These are phyloP conservation scores for Scheffersomyces ergatensis DNA, from an alignment of 805 yeast species.

Conservation along the genomic window DNA sequence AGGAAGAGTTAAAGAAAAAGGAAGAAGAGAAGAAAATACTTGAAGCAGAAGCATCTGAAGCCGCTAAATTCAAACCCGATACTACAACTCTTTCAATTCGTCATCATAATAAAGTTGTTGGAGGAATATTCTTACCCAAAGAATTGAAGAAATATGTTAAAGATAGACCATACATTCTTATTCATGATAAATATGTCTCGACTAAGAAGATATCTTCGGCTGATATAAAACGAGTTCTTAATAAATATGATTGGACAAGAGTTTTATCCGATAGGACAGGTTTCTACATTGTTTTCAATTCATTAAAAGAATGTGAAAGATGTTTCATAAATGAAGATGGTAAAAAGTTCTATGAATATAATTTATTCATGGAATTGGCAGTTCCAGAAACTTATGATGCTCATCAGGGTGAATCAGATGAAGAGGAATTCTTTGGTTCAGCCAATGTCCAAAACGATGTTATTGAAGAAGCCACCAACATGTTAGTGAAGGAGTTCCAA, in stretches of 20 bases:
- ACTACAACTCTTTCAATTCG: constrained; percentile 33
- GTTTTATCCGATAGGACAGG: constrained; percentile 65
- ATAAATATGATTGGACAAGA: constrained; percentile 63
- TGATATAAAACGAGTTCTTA: constrained; percentile 59
- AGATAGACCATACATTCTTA: constrained; percentile 56
- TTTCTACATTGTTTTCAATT: constrained; percentile 68
- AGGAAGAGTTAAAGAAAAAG: constrained; percentile 15
- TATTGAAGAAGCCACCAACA: constrained; percentile 56
- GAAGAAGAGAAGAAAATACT: constrained; percentile 10
- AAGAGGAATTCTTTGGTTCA: constrained; percentile 1
- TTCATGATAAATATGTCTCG: constrained; percentile 50
- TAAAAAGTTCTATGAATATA: constrained; percentile 42
- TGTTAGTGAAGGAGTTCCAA: constrained; percentile 62
- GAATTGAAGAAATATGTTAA: constrained; percentile 50
- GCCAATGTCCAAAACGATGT: constrained; percentile 24
- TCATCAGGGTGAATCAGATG: constrained; percentile 8
- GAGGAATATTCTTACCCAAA: constrained; percentile 43
- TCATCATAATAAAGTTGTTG: constrained; percentile 25
- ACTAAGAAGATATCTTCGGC: constrained; percentile 46
- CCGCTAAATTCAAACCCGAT: constrained; percentile 23
- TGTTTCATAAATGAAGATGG: constrained; percentile 67
- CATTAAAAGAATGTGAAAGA: constrained; percentile 52
- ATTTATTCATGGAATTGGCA: constrained; percentile 56
- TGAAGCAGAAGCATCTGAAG: constrained; percentile 5
- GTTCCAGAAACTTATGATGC: constrained; percentile 43